phyloP scores from a whole-genome alignment of 805 yeast species.

The Candida maltosa region DNA sequence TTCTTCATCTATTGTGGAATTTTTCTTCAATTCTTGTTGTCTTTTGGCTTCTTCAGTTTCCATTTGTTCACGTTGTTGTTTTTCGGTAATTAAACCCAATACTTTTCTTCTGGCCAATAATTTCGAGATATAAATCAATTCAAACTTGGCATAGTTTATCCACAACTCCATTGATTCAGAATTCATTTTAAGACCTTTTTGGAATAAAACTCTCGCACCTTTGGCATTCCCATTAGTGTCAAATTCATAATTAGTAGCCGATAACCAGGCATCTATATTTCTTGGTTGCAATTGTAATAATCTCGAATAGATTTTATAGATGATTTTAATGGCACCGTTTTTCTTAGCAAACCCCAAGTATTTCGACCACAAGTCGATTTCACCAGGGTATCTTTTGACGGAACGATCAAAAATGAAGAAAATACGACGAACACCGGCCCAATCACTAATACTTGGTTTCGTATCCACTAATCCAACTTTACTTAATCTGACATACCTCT shows the following conservation, averaged over 20 bases:
- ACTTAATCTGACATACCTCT: conserved; percentile 62
- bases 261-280: conserved; percentile 85
- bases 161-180: conserved; percentile 70
- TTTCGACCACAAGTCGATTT: conserved; percentile 72
- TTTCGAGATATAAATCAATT: conserved; percentile 80
- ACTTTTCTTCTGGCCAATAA: conserved; percentile 80
- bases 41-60: conserved; percentile 21
- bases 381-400: conserved; percentile 73
- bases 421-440: conserved; percentile 82
- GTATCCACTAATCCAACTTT: conserved; percentile 55
- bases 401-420: conserved; percentile 83
- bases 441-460: conserved; percentile 71
- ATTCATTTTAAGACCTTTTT: conserved; percentile 81
- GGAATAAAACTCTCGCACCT: conserved; percentile 84
- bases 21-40: conserved; percentile 26
- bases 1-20: conserved; percentile 31
- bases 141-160: conserved; percentile 85
- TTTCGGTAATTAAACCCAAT: conserved; percentile 71
- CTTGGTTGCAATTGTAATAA: conserved; percentile 87
- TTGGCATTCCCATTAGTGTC: conserved; percentile 84
- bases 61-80: conserved; percentile 55
- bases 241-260: conserved; percentile 91
- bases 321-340: conserved; percentile 65
- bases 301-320: conserved; percentile 73
- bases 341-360: conserved; percentile 68